Evolutionary conservation across 306 rosid species (phyloP).

Genomic region (Gillenia trifoliata): DNA sequence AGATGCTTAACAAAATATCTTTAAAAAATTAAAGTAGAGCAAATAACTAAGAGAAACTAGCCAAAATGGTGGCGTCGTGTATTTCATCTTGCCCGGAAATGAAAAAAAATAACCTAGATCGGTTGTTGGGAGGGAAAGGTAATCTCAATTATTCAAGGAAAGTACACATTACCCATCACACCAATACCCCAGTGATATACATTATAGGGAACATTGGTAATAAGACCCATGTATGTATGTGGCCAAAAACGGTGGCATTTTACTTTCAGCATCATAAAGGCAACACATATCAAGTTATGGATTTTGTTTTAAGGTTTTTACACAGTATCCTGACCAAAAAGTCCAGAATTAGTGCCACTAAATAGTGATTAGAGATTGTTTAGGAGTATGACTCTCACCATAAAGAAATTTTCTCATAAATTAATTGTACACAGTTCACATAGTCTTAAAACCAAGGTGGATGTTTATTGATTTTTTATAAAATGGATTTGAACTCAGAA

Average conservation of each 20-base stretch:
- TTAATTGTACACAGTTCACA: no score
- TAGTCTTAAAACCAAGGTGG: no score
- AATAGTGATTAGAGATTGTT: neutral
- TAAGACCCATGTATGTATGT: neutral
- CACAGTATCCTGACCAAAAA: neutral
- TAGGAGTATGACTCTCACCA: neutral
- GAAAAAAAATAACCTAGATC: no score
- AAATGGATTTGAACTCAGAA: no score
- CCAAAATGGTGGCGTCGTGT: no score
- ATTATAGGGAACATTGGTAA: neutral
- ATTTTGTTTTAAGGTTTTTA: neutral
- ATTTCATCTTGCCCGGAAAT: no score
- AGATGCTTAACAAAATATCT: no score
- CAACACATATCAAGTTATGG: neutral
- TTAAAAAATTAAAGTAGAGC: rapidly evolving
- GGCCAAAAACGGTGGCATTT: neutral
- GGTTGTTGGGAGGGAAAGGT: neutral
- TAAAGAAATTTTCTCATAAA: neutral
- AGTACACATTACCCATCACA: neutral
- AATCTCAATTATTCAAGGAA: neutral
- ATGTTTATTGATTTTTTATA: no score
- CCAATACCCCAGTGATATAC: neutral
- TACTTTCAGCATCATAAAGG: neutral
- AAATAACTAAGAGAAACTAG: no score
- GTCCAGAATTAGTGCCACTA: neutral